Evolutionary conservation across 768 basidiomycete genomes (phyloP).

Genomic region (Paxillus ammoniavirescens): DNA sequence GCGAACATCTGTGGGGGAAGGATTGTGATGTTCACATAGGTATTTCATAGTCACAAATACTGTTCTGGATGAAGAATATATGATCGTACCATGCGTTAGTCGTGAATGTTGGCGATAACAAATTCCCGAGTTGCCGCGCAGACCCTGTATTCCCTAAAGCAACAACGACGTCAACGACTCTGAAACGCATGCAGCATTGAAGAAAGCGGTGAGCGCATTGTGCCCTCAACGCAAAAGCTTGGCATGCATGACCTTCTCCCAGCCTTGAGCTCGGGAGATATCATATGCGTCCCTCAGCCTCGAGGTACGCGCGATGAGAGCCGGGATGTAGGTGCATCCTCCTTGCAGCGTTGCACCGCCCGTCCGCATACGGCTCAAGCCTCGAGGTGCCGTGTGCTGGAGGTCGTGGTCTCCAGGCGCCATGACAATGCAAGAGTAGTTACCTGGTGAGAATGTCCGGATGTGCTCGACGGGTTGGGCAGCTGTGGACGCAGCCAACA

Average conservation of each 20-base stretch:
- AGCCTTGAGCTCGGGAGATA: background rate
- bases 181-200: background rate
- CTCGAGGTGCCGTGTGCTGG: too few relatives aligned
- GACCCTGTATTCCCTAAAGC: background rate
- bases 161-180: background rate
- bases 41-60: background rate
- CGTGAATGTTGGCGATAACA: background rate
- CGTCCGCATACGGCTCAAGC: too few relatives aligned
- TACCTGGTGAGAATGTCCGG: background rate
- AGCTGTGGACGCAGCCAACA: background rate
- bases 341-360: background rate
- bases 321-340: too few relatives aligned
- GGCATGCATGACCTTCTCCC: background rate
- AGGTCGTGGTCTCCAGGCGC: too few relatives aligned
- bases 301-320: background rate
- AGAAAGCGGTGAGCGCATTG: background rate
- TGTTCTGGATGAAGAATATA: background rate
- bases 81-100: constrained; percentile 6
- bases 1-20: background rate
- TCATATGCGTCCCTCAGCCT: background rate
- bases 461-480: background rate
- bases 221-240: background rate
- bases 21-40: background rate
- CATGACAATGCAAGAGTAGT: too few relatives aligned
- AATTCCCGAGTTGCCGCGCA: background rate